Conservation (phyloP, 768 basidiomycete species). For the Serendipita sp. region DNA sequence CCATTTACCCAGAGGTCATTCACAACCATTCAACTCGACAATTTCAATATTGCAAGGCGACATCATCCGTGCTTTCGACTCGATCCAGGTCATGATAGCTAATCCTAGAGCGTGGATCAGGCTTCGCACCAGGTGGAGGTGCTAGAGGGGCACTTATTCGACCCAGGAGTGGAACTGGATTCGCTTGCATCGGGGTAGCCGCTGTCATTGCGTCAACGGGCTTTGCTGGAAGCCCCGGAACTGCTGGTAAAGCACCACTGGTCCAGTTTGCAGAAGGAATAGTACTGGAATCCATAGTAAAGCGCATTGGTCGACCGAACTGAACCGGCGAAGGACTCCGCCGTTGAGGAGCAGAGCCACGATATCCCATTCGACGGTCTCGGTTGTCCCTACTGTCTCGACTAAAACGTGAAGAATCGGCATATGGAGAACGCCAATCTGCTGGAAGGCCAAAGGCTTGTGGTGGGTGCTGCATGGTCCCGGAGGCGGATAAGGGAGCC, state of each 20-base stretch:
- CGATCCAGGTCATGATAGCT: conserved; percentile 95
- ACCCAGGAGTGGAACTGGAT: conserved; percentile 6
- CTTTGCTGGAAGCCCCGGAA: conserved; percentile 65
- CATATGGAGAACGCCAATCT: conserved; percentile 8
- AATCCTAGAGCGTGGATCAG: conserved; percentile 83
- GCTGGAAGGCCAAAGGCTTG: conserved; percentile 68
- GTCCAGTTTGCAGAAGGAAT: conserved; percentile 20
- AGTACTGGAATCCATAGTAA: conserved; percentile 40
- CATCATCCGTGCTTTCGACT: conserved; percentile 27
- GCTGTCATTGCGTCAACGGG: conserved; percentile 31
- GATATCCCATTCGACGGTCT: conserved; percentile 19
- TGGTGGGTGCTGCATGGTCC: conserved; percentile 56
- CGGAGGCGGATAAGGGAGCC: conserved; percentile 51
- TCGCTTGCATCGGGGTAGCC: conserved; percentile 26
- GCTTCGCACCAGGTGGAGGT: conserved; percentile 75
- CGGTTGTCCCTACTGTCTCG: conserved; percentile 22
- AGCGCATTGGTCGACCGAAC: conserved; percentile 20
- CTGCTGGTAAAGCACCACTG: conserved; percentile 43
- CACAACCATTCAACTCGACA: not conserved
- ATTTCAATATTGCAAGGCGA: conserved; percentile 4
- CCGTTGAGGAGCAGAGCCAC: conserved; percentile 10
- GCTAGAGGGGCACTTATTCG: conserved; percentile 35
- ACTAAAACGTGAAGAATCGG: conserved; percentile 3
- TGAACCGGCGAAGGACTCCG: conserved; percentile 17
- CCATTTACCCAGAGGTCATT: not conserved